Percentiles rank a stretch among this genome's conserved stretches.
Evolutionary conservation across 2,329 filamentous ascomycete genomes (phyloP).

Genomic region (Verticillium dahliae): DNA sequence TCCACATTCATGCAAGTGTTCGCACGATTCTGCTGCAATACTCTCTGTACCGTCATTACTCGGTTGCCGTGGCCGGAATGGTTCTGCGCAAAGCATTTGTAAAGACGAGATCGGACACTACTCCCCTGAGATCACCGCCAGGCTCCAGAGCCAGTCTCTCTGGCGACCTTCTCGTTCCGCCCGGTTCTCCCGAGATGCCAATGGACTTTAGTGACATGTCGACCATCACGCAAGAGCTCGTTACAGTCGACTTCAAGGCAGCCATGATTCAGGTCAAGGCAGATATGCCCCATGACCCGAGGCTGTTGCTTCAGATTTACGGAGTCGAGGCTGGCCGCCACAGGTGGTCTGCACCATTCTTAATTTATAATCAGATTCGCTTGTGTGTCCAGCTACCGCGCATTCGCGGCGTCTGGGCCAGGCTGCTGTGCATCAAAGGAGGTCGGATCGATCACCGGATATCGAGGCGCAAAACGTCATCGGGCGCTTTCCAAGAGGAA

Average conservation of each 20-base stretch:
- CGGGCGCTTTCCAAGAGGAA: conserved; percentile 58
- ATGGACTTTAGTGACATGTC: conserved; percentile 25
- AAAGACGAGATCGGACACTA: conserved; percentile 37
- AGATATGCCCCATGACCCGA: conserved; percentile 81
- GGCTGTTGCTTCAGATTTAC: conserved; percentile 84
- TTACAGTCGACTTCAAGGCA: conserved; percentile 77
- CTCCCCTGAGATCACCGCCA: conserved; percentile 10
- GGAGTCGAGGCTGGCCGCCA: conserved; percentile 76
- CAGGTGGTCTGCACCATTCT: conserved; percentile 78
- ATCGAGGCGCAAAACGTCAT: conserved; percentile 59
- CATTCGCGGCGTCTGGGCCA: conserved; percentile 77
- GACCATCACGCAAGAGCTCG: conserved; percentile 50
- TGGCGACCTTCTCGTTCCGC: conserved; percentile 29
- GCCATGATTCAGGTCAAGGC: conserved; percentile 82
- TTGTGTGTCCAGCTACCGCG: conserved; percentile 83
- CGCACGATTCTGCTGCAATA: conserved; percentile 79
- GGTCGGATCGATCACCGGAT: conserved; percentile 76
- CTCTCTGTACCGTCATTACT: conserved; percentile 89
- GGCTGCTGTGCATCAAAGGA: conserved; percentile 76
- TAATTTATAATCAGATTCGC: conserved; percentile 71
- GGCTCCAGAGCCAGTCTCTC: conserved; percentile 18
- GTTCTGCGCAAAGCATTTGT: conserved; percentile 68
- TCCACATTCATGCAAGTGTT: conserved; percentile 78
- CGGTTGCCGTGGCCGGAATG: conserved; percentile 72
- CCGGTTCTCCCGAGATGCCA: conserved; percentile 21